Base-by-base conservation (phyloP, 768 basidiomycete genomes). In the Psilocybe cyanescens region DNA sequence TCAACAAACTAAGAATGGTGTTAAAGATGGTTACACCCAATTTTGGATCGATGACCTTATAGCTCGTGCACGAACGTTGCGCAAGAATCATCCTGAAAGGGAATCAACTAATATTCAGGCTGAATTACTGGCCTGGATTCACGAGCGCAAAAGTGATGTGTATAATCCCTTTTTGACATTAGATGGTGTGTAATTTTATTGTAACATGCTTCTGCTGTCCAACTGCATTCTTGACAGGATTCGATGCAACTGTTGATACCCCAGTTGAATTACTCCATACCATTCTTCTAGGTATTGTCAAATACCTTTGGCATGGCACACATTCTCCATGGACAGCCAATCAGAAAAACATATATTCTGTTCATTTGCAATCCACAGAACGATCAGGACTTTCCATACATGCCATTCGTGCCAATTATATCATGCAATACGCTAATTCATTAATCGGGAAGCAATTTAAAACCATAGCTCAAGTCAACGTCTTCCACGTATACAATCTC, bases 201-300 rank as follows among this genome's bases (percentile, higher is more conserved):
- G 30, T 33, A 35, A 51, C 24, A 17, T 47, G 4, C 49, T 31
- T 35, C 33, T 5, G 33, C 9, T 35, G 33, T 35, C 33, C 28
- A 31, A 44, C 44, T 19, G 35, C 31, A 56, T 37, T 57, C 37
- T 44, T n/a, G 51, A 19, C 59, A 74, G 76, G 71, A 2, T 72
- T 73, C 44, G 72, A 79, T 65, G 64, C 68, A 16, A 45, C 71
- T 3, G 33, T 65, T 33, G 74, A 79, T 66, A 78, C 76, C 1
- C 76, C 79, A 1, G 69, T 79, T 7, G 80, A 83, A 68, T 68
- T 82, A 6, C 74, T 83, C 1, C 81, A 83, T 59, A 80, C 79
- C 1, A 70, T 78, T 31, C 69, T 82, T 1, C 73, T 82, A 14
- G 81, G 81, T 0, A 57, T 78, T 31, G 70, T 75, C 30, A 82